Evolutionary conservation across 2,329 filamentous ascomycete species (phyloP), one percentile per base, ranked within the genome.

Genomic region (Dactylonectria estremocensis): DNA sequence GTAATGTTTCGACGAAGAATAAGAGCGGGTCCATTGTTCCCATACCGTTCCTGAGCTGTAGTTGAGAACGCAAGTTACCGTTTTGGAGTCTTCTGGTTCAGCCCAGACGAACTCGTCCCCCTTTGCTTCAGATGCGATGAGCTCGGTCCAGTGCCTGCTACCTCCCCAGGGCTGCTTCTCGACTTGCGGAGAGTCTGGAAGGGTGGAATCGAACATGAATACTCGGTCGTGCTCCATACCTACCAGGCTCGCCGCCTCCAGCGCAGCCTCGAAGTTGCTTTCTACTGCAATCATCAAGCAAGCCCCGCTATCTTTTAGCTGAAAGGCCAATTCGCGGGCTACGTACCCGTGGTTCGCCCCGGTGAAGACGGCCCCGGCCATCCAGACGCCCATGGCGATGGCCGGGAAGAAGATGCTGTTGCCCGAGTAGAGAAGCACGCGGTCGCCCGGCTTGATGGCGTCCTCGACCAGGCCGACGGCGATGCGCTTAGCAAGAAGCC

Each of bases 301-400:
- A 0, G 93, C 91, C 0, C 87, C 90, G 63, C 90, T 91, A 78
- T 95, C 92, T 55, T 88, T 85, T 40, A 96, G 83, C 79, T 96
- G 94, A 78, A 93, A 92, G 7, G 90, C 91, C 52, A 97, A 80
- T 79, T 96, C 93, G 20, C 92, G 84, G 0, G 89, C 83, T 0
- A 93, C 90, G 60, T 77, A 94, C 5, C 85, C 86, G 0, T 92
- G 92, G 68, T 94, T 94, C 1, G 92, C 92, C 28, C 92, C 93
- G 0, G 91, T 92, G 81, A 95, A 95, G 61, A 95, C 83, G 2
- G 92, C 92, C 4, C 92, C 92, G 0, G 93, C 92, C 89, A 94
- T 94, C 57, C 94, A 84, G 20, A 92, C 85, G 16, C 93, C 93
- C 79, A 94, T 85, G 61, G 95, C 89, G 1, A 93, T 83, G 0